Base-by-base conservation (phyloP, 202 grass and related monocot genomes). In the Digitaria exilis region DNA sequence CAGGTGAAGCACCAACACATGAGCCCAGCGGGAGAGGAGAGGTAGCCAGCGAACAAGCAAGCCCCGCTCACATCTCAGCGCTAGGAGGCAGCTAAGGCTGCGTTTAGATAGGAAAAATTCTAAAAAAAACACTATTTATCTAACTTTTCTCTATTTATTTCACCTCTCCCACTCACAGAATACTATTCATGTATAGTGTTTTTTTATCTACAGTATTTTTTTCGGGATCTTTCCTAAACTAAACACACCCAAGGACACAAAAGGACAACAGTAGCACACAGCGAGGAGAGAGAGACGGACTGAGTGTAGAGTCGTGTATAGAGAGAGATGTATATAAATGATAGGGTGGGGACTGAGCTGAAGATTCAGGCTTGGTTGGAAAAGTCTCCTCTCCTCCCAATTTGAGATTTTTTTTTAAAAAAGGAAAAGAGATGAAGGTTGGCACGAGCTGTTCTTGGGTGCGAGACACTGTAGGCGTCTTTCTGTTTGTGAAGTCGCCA, bases 1-100 rank as follows among this genome's bases (percentile, higher is more conserved):
- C 51, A 46, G 69, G 62, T 22, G 22, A 56, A 63, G 61, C 19
- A 35, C 35, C 82, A 30, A 51, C 73, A 62, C 62, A 76, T 46
- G 63, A 59, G 56, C 77, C 26, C 65, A 60, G 15, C 24, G 25
- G 37, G 6, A 39, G 17, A 19, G 64, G 67, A 28, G 18, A n/a
- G 8, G n/a, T 2, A 10, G 35, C 19, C 6, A 7, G 44, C 44
- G 32, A 46, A 4, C 70, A 35, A 84, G 71, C 61, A 85, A 78
- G 79, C 16, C 67, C 67, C 34, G 50, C 63, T 63, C 76, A 71
- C 86, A 82, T 77, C 63, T 86, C 82, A 81, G 77, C 66, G 37
- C 49, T 32, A 43, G 80, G 48, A 73, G 78, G 70, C n/a, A n/a
- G n/a, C n/a, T n/a, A n/a, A n/a, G n/a, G n/a, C n/a, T n/a, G n/a